Conservation (phyloP, 2,329 filamentous ascomycete genomes). For the Trichophyton verrucosum region DNA sequence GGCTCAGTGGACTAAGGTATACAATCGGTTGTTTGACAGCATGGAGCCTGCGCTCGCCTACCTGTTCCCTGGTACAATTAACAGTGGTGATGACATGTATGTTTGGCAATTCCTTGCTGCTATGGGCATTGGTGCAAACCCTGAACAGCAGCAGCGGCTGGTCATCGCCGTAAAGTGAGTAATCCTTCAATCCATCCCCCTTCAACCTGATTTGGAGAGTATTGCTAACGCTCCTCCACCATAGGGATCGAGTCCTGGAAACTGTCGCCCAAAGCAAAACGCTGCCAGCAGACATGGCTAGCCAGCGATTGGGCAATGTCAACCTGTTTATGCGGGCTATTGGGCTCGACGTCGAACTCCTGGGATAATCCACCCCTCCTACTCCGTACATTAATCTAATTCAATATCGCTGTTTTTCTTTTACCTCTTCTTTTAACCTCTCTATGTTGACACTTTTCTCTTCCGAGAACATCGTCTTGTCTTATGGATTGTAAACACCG, state of each 20-base stretch:
- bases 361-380: slow-evolving; percentile 37
- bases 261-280: slow-evolving; percentile 83
- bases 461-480: not conserved
- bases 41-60: slow-evolving; percentile 72
- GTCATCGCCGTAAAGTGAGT: slow-evolving; percentile 80
- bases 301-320: slow-evolving; percentile 74
- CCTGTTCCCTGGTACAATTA: slow-evolving; percentile 86
- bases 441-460: not conserved
- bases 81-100: slow-evolving; percentile 83
- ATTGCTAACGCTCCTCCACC: not conserved
- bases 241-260: slow-evolving; percentile 79
- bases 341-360: slow-evolving; percentile 83
- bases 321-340: slow-evolving; percentile 98
- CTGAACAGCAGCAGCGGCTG: slow-evolving; percentile 87
- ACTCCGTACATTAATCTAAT: not conserved
- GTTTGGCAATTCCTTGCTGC: slow-evolving; percentile 97
- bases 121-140: slow-evolving; percentile 82
- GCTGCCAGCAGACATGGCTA: slow-evolving; percentile 72
- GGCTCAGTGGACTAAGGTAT: slow-evolving; percentile 71
- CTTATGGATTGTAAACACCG: not conserved
- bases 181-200: not conserved
- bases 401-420: not conserved
- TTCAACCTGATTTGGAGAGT: not conserved
- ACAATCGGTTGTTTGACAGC: slow-evolving; percentile 75
- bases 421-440: not conserved